Base-by-base conservation (phyloP, 805 yeast genomes). In the Helenozyma rhizophorensis region DNA sequence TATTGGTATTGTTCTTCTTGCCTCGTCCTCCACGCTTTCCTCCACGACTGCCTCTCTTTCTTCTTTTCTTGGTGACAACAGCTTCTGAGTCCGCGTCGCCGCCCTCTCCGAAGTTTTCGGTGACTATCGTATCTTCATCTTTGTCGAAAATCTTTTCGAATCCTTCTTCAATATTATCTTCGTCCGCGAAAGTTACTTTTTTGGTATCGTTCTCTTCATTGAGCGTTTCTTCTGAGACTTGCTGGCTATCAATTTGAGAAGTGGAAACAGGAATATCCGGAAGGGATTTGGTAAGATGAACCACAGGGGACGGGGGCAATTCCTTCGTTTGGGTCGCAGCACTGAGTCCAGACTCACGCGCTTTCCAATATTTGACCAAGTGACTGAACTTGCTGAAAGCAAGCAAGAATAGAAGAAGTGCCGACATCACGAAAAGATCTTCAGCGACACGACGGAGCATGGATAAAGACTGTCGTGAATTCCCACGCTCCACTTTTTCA, bases 21-120 rank as follows among this genome's bases (percentile, higher is more conserved):
- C 45, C 37, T 23, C 44, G 43, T 3, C 63, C 65, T 7, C 65
- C 60, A 29, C 82, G 74, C 45, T 78, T 78, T 0, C 95, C 95
- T 10, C 96, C 96, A 38, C 96, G 67, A 8, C 82, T 69, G 4
- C 96, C 96, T 50, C 96, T 72, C 51, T 85, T 88, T 17, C 96
- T 68, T 48, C 74, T 80, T 56, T 76, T 80, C 33, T 68, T 60
- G 2, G 59, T 52, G 10, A 37, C 28, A 0, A 36, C 25, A 2
- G 45, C 50, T 18, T 21, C 37, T n/a, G n/a, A n/a, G 10, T 42
- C 43, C 16, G 29, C 36, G 9, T 25, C 28, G 12, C 12, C 34
- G n/a, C 32, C 37, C 9, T 33, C 34, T 6, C 33, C 33, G 7
- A 8, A 17, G 7, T 5, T 17, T 17, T 17, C 19, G 19, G 19